phyloP scores from a whole-genome alignment of 768 basidiomycete species.

The Pleurotus citrinopileatus region DNA sequence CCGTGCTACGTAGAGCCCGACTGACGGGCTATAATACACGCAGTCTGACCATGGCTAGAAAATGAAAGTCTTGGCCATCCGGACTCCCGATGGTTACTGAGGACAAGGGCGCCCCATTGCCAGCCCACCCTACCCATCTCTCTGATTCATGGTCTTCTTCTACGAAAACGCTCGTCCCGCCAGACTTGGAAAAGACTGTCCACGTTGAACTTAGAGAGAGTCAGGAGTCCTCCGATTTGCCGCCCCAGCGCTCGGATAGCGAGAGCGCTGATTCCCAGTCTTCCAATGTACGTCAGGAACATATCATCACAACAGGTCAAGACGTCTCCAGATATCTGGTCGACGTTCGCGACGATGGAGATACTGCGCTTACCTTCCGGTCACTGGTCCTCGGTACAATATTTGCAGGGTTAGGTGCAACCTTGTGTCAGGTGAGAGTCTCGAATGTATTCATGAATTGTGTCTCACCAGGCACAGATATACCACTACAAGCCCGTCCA shows the following conservation, averaged over 20 bases:
- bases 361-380: constrained; percentile 52
- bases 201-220: too few species aligned
- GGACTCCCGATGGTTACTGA: not conserved
- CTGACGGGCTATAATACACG: not conserved
- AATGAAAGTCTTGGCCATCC: not conserved
- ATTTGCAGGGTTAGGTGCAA: constrained; percentile 55
- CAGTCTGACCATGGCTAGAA: not conserved
- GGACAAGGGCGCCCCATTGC: not conserved
- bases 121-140: not conserved
- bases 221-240: too few species aligned
- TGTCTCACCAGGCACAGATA: constrained; percentile 34
- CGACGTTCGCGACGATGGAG: constrained; percentile 58
- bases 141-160: not conserved
- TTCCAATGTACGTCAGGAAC: constrained; percentile 21
- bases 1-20: not conserved
- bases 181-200: not conserved
- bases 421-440: constrained; percentile 45
- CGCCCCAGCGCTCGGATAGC: not conserved
- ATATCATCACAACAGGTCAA: constrained; percentile 37
- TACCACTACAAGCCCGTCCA: constrained; percentile 59
- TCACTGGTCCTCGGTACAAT: constrained; percentile 52
- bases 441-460: not conserved
- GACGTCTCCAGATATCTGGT: constrained; percentile 54
- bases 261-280: not conserved
- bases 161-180: not conserved